A percentile compares a stretch with the other conserved stretches of the same genome.
Conservation (phyloP, 1,284 basidiomycete species). For the Trametes polyzona region DNA sequence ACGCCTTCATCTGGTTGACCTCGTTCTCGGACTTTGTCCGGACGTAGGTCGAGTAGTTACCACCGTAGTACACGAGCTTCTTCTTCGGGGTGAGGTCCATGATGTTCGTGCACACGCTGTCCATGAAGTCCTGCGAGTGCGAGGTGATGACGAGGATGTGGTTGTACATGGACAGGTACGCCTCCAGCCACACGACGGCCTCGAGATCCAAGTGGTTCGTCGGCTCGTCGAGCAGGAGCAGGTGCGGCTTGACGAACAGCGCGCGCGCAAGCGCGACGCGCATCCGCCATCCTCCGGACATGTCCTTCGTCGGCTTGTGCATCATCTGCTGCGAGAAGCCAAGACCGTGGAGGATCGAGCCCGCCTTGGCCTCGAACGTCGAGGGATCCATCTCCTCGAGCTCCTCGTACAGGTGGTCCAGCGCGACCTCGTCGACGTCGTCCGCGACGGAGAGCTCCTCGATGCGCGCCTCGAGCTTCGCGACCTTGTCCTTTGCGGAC, state of each 20-base stretch:
- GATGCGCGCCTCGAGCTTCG: slow-evolving; percentile 92
- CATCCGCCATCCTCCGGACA: slow-evolving; percentile 99
- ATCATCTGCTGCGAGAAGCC: slow-evolving; percentile 94
- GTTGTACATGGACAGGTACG: slow-evolving; percentile 97
- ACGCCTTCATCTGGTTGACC: slow-evolving; percentile 99
- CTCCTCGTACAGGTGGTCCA: slow-evolving; percentile 92
- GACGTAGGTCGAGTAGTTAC: slow-evolving; percentile 97
- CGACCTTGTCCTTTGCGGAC: slow-evolving; percentile 94
- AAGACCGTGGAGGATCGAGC: slow-evolving; percentile 95
- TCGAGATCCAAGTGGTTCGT: slow-evolving; percentile 89
- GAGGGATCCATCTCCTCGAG: slow-evolving; percentile 95
- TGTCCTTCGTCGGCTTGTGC: slow-evolving; percentile 96
- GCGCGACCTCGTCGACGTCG: slow-evolving; percentile 84
- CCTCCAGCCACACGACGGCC: slow-evolving; percentile 98
- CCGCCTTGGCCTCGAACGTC: slow-evolving; percentile 96
- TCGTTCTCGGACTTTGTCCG: slow-evolving; percentile 97
- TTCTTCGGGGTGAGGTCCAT: slow-evolving; percentile 94
- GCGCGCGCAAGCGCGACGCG: slow-evolving; percentile 96
- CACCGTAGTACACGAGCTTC: slow-evolving; percentile 91
- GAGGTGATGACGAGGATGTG: slow-evolving; percentile 97
- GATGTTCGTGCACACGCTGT: slow-evolving; percentile 95
- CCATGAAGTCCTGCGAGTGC: slow-evolving; percentile 99
- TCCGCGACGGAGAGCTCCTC: slow-evolving; percentile 94
- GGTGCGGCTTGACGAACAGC: slow-evolving; percentile 95
- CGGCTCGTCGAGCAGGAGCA: slow-evolving; percentile 90